Evolutionary conservation across 441 rosid genomes (phyloP), one percentile per base, ranked within the genome.

Genomic region (Erodium moschatum): DNA sequence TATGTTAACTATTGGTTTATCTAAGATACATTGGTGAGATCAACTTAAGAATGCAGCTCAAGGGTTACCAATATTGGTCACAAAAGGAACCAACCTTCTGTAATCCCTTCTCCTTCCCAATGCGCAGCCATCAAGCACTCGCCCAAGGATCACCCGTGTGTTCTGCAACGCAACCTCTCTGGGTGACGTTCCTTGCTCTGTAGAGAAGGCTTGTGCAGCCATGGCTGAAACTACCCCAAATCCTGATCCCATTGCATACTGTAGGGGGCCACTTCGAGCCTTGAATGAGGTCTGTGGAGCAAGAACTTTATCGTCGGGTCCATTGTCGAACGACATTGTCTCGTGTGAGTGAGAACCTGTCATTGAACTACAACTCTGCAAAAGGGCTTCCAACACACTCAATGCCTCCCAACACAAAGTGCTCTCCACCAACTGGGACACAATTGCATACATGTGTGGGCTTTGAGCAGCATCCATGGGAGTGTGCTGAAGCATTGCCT

Each of bases 351-450:
- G 90, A 20, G 94, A 75, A 46, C 93, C 91, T 11, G 92, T 75
- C 66, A 89, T 69, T 3, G 97, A 87, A 78, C 99, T 88, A 58
- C 97, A 94, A 79, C 99, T 94, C 80, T 91, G 99, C 73, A 91
- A 72, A 71, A 94, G 97, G 18, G 97, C 97, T 85, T 94, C 97
- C 71, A 94, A 76, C 35, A 94, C 99, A 42, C 92, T 84, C 62
- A 88, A 72, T 18, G 99, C 99, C 77, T 94, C 99, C 97, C 97
- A 94, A 68, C 92, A 91, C 80, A 89, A 71, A 5, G 97, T 85
- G 81, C 97, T 94, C 82, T 94, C 99, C 27, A 91, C 96, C 67
- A 94, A 77, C 84, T 94, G 99, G 15, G 97, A 94, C 69, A 91
- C 97, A 21, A 94, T 85, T 4, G 97, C 90, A 68, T 94, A 94